phyloP scores from a whole-genome alignment of 257 asterid genomes.

The Linaria vulgaris region DNA sequence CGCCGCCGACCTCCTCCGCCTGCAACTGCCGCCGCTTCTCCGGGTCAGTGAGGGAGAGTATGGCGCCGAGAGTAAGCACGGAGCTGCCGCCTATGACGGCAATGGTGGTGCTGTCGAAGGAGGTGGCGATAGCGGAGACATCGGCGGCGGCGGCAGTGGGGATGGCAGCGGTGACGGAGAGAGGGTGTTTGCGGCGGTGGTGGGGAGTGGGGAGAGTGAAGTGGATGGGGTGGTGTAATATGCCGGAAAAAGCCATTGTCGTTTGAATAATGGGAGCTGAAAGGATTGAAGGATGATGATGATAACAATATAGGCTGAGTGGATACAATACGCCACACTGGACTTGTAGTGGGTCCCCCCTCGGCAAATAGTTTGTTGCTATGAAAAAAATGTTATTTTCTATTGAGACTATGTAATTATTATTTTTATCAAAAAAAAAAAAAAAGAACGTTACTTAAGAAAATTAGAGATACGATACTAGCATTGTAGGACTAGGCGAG shows the following conservation, averaged over 20 bases:
- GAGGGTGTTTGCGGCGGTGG: slow-evolving; percentile 34
- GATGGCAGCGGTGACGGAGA: slow-evolving; percentile 45
- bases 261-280: not conserved
- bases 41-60: slow-evolving; percentile 73
- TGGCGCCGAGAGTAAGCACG: slow-evolving; percentile 74
- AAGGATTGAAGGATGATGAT: too few species aligned
- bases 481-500: too few species aligned
- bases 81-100: slow-evolving; percentile 76
- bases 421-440: too few species aligned
- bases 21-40: slow-evolving; percentile 78
- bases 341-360: too few species aligned
- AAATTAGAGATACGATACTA: too few species aligned
- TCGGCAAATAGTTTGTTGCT: too few species aligned
- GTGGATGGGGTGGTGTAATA: slow-evolving; percentile 43
- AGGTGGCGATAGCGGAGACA: slow-evolving; percentile 39
- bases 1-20: slow-evolving; percentile 95
- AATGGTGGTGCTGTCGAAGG: slow-evolving; percentile 60
- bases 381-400: too few species aligned
- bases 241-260: slow-evolving; percentile 55
- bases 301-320: too few species aligned
- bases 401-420: too few species aligned
- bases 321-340: too few species aligned
- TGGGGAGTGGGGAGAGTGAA: slow-evolving; percentile 38
- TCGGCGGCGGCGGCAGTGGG: slow-evolving; percentile 64
- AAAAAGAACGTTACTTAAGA: too few species aligned